phyloP scores from a whole-genome alignment of 2,329 filamentous ascomycete species.

The Magnaporthiopsis rhizophila region DNA sequence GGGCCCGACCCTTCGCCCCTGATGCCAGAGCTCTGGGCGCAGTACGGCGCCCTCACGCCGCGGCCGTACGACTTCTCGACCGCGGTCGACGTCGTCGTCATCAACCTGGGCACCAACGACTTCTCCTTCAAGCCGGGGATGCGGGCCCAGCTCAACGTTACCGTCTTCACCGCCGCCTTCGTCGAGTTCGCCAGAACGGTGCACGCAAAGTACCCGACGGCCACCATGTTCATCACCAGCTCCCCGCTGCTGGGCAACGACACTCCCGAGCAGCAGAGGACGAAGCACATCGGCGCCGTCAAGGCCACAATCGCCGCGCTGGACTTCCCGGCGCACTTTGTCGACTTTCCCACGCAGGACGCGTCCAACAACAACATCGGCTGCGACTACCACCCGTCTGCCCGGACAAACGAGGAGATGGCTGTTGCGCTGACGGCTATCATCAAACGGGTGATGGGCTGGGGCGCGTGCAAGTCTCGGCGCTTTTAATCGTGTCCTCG shows the following conservation, averaged over 20 bases:
- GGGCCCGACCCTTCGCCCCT: constrained; percentile 22
- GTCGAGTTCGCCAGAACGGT: constrained; percentile 25
- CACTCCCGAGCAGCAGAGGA: constrained; percentile 27
- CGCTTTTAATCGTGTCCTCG: neutral
- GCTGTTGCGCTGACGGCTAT: constrained; percentile 11
- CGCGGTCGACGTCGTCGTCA: constrained; percentile 29
- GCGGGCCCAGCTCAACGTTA: constrained; percentile 20
- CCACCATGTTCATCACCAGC: constrained; percentile 30
- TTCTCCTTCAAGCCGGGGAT: constrained; percentile 25
- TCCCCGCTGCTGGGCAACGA: constrained; percentile 30
- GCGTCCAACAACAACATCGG: constrained; percentile 24
- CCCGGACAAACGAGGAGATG: constrained; percentile 23
- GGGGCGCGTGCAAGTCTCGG: neutral
- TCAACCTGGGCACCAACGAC: constrained; percentile 37
- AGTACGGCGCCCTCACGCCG: constrained; percentile 31
- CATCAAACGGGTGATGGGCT: constrained; percentile 6
- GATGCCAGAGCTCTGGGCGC: constrained; percentile 32
- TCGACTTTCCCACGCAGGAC: constrained; percentile 33
- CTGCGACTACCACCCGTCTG: constrained; percentile 34
- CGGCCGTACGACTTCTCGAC: constrained; percentile 29
- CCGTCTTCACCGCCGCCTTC: constrained; percentile 20
- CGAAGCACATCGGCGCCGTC: constrained; percentile 25
- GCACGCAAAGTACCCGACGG: constrained; percentile 25
- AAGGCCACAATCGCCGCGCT: constrained; percentile 25
- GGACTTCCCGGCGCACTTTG: constrained; percentile 24